Evolutionary conservation across 805 yeast genomes (phyloP).

Genomic region (Nakazawaea holstii): DNA sequence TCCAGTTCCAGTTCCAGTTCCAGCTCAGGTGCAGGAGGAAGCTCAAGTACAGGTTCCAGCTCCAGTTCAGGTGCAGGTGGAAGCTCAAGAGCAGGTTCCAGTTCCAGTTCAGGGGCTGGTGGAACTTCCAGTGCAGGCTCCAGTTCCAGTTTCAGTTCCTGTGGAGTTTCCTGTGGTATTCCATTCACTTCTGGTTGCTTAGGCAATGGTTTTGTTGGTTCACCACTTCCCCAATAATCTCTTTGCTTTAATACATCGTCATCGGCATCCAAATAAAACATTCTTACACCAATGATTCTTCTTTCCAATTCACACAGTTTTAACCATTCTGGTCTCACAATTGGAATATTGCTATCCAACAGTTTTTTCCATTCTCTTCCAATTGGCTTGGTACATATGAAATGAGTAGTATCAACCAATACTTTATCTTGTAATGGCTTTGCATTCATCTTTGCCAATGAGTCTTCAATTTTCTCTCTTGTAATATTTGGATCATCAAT

Average conservation of each 20-base stretch:
- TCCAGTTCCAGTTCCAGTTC: neutral
- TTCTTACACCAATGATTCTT: constrained; percentile 88
- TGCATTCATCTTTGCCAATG: constrained; percentile 74
- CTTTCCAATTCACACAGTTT: constrained; percentile 89
- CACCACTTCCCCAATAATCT: constrained; percentile 31
- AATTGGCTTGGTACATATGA: constrained; percentile 63
- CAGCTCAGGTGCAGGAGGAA: neutral
- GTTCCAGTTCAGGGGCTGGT: no score
- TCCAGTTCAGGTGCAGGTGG: neutral
- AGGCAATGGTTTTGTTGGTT: neutral
- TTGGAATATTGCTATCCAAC: constrained; percentile 79
- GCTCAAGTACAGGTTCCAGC: neutral
- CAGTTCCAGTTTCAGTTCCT: neutral
- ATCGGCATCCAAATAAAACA: constrained; percentile 62
- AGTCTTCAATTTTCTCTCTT: constrained; percentile 52
- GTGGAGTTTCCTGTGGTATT: neutral
- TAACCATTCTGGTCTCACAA: constrained; percentile 95
- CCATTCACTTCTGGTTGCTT: neutral
- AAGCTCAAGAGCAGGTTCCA: no score
- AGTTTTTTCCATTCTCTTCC: constrained; percentile 75
- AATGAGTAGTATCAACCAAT: constrained; percentile 90
- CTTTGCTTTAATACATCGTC: constrained; percentile 37
- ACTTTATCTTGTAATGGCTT: constrained; percentile 70
- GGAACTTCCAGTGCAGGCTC: no score
- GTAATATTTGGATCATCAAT: constrained; percentile 50